These are phyloP conservation scores for Cytospora leucostoma DNA, from an alignment of 2,329 filamentous ascomycete genomes.

Conservation along the genomic window DNA sequence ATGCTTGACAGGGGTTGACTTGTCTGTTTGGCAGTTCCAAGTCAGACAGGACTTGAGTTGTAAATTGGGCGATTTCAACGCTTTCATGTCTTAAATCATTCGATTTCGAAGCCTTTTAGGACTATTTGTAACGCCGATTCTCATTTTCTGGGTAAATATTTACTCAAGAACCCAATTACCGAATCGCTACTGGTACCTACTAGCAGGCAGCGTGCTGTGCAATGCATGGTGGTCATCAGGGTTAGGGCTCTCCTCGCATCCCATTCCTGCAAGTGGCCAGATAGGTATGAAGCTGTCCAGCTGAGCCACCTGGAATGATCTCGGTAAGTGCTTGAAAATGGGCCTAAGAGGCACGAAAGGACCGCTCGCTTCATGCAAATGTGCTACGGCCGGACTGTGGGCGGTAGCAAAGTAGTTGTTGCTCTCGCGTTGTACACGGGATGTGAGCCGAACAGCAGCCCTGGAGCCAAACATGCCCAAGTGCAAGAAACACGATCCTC, in stretches of 20 bases:
- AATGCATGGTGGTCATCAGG: not conserved
- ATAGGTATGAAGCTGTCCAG: not conserved
- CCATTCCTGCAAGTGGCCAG: too few species aligned
- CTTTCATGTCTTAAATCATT: not conserved
- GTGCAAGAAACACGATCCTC: too few species aligned
- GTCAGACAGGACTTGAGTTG: not conserved
- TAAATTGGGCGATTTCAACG: not conserved
- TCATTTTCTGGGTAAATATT: too few species aligned
- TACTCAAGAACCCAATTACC: not conserved
- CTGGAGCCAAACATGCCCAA: too few species aligned
- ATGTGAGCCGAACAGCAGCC: too few species aligned
- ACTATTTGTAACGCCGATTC: too few species aligned
- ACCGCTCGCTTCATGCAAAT: not conserved
- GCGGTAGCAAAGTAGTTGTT: not conserved
- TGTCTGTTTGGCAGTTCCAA: not conserved
- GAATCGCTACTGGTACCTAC: not conserved
- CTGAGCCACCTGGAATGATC: not conserved
- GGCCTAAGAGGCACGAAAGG: not conserved
- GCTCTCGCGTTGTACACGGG: not conserved
- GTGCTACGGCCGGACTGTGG: not conserved
- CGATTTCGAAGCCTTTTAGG: not conserved
- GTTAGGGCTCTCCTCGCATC: not conserved
- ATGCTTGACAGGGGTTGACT: not conserved
- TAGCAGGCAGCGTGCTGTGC: too few species aligned
- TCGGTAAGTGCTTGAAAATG: not conserved